Percentiles rank a stretch among this genome's conserved stretches.
phyloP scores from a whole-genome alignment of 2,329 filamentous ascomycete genomes.

The Nemania serpens region DNA sequence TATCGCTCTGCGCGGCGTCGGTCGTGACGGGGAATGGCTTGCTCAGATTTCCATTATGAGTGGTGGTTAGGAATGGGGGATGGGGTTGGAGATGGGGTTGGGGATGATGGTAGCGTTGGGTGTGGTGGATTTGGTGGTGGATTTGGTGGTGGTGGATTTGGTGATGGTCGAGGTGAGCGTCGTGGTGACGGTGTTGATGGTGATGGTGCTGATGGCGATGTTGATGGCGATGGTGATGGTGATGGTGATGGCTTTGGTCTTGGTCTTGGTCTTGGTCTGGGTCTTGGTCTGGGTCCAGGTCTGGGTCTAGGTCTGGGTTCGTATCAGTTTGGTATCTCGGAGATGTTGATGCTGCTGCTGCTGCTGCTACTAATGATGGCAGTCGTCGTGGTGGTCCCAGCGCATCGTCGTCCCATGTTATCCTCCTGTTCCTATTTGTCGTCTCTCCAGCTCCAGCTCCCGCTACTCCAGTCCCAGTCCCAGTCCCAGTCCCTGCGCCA shows the following conservation, averaged over 20 bases:
- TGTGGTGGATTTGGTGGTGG: not conserved
- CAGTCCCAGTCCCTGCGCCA: no score
- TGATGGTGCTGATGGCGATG: no score
- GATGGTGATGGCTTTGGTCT: not conserved
- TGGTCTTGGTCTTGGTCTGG: not conserved
- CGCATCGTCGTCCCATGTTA: slow-evolving; percentile 31
- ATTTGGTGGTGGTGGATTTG: not conserved
- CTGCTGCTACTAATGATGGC: not conserved
- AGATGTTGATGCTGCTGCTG: no score
- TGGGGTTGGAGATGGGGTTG: slow-evolving; percentile 11
- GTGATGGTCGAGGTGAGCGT: not conserved
- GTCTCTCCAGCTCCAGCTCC: not conserved
- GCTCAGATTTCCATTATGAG: slow-evolving; percentile 1
- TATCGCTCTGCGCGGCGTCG: slow-evolving; percentile 1
- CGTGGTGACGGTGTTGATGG: not conserved
- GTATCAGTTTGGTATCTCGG: no score
- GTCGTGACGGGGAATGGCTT: slow-evolving; percentile 12
- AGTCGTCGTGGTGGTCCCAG: slow-evolving; percentile 34
- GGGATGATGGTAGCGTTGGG: not conserved
- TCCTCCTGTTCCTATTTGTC: slow-evolving; percentile 21
- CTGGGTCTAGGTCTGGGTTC: not conserved
- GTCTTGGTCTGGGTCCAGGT: slow-evolving; percentile 3
- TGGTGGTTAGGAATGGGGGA: not conserved
- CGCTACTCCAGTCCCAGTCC: no score
- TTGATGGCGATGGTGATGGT: not conserved